Evolutionary conservation across 2,329 filamentous ascomycete species (phyloP).

Genomic region (Penicillium sp.): DNA sequence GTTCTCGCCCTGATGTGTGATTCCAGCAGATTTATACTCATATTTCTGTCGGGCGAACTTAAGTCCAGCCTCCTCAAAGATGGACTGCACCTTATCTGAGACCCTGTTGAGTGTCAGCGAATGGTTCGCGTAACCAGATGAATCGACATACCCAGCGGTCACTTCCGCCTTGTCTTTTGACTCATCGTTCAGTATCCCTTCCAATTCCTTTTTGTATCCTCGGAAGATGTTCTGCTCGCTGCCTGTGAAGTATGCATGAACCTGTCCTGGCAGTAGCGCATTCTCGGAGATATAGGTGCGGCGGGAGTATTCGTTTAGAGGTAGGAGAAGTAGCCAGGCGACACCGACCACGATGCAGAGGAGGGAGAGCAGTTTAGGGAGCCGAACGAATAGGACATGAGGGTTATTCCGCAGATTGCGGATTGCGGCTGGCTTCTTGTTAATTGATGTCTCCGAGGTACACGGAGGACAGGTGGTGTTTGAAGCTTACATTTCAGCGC

Average conservation of each 20-base stretch:
- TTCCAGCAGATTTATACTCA: constrained; percentile 76
- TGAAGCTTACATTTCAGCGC: constrained; percentile 41
- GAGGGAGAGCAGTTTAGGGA: constrained; percentile 84
- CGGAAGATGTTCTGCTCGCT: constrained; percentile 94
- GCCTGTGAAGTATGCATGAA: constrained; percentile 95
- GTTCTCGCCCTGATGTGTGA: constrained; percentile 78
- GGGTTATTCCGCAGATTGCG: constrained; percentile 72
- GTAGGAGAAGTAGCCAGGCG: constrained; percentile 85
- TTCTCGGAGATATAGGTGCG: constrained; percentile 97
- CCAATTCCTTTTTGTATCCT: constrained; percentile 83
- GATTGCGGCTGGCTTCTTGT: constrained; percentile 37
- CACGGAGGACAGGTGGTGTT: constrained; percentile 2
- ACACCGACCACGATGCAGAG: constrained; percentile 83
- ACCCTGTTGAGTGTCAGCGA: constrained; percentile 39
- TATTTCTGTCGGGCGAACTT: constrained; percentile 89
- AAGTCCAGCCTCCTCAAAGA: constrained; percentile 76
- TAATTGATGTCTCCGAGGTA: constrained; percentile 1
- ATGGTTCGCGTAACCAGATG: neutral
- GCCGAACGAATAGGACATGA: constrained; percentile 68
- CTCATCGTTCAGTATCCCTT: constrained; percentile 44
- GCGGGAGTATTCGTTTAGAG: constrained; percentile 86
- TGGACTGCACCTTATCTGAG: constrained; percentile 71
- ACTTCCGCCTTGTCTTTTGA: constrained; percentile 23
- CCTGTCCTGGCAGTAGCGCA: constrained; percentile 89
- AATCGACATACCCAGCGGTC: constrained; percentile 30